These are phyloP conservation scores for Phytophthora sp. DNA, from an alignment of 352 stramenopile genomes.

Conservation along the genomic window DNA sequence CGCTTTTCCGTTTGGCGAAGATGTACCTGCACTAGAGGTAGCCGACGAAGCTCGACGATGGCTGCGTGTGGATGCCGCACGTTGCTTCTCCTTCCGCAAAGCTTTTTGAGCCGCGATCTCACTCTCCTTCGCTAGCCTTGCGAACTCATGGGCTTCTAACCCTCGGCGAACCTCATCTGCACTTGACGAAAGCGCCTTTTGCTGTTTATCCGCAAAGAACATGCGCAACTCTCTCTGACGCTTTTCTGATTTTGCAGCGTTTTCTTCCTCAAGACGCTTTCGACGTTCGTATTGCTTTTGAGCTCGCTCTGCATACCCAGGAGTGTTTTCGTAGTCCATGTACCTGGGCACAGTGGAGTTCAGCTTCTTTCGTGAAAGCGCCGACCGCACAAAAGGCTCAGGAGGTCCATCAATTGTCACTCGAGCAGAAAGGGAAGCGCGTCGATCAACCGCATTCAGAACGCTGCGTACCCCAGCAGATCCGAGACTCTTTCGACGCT, in stretches of 20 bases:
- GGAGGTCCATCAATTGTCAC: constrained; percentile 21
- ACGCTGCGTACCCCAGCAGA: constrained; percentile 24
- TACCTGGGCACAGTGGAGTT: constrained; percentile 63
- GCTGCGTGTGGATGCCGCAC: constrained; percentile 1
- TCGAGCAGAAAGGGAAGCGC: constrained; percentile 31
- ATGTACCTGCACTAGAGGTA: constrained; percentile 21
- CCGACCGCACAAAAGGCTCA: constrained; percentile 39
- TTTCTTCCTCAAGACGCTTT: constrained; percentile 69
- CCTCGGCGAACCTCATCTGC: constrained; percentile 60
- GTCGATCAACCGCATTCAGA: constrained; percentile 27
- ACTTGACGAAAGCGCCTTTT: constrained; percentile 42
- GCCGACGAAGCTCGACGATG: constrained; percentile 6
- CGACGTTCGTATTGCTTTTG: constrained; percentile 68
- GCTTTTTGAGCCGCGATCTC: constrained; percentile 20
- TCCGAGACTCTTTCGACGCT: constrained; percentile 51
- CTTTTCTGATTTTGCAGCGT: constrained; percentile 61
- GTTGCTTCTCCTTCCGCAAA: constrained; percentile 17
- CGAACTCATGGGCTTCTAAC: constrained; percentile 58
- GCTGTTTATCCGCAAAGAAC: constrained; percentile 54
- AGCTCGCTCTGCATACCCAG: constrained; percentile 51
- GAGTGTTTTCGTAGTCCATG: constrained; percentile 60
- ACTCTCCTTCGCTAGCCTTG: constrained; percentile 34
- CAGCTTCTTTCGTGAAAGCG: constrained; percentile 47
- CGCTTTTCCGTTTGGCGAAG: constrained; percentile 21
- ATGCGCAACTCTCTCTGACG: constrained; percentile 57